Evolutionary conservation across 78 protist species (phyloP).

Genomic region (Polysphondylium violaceum): DNA sequence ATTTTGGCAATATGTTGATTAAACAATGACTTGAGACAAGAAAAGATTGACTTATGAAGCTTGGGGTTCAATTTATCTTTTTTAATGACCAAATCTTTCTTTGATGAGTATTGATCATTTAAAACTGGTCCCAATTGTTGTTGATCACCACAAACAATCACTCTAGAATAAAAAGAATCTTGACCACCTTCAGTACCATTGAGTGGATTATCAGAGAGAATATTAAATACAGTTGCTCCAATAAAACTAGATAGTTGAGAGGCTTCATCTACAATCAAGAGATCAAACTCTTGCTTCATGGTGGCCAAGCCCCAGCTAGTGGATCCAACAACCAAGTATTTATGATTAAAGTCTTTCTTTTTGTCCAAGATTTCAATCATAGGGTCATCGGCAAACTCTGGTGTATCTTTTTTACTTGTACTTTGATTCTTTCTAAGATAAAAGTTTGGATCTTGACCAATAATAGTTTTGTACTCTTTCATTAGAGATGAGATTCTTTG

Average conservation of each 20-base stretch:
- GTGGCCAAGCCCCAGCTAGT: slow-evolving; percentile 62
- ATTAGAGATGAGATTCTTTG: slow-evolving; percentile 24
- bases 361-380: slow-evolving; percentile 10
- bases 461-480: slow-evolving; percentile 29
- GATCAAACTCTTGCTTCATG: slow-evolving; percentile 6
- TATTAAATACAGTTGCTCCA: slow-evolving; percentile 25
- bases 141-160: slow-evolving; percentile 42
- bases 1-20: background rate
- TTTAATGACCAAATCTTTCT: background rate
- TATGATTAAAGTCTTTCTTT: background rate
- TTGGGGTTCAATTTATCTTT: background rate
- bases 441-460: slow-evolving; percentile 35
- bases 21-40: slow-evolving; percentile 40
- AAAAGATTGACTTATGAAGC: slow-evolving; percentile 61
- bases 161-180: too few relatives aligned
- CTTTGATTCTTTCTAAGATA: slow-evolving; percentile 13
- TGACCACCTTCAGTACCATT: background rate
- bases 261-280: slow-evolving; percentile 59
- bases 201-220: background rate
- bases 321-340: slow-evolving; percentile 13
- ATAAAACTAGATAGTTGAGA: slow-evolving; percentile 38
- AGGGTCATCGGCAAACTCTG: background rate
- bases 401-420: background rate
- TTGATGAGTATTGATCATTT: background rate
- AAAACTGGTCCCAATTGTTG: slow-evolving; percentile 64